Evolutionary conservation across 768 basidiomycete genomes (phyloP), one percentile per base, ranked within the genome.

Genomic region (Tricholoma matsutake): DNA sequence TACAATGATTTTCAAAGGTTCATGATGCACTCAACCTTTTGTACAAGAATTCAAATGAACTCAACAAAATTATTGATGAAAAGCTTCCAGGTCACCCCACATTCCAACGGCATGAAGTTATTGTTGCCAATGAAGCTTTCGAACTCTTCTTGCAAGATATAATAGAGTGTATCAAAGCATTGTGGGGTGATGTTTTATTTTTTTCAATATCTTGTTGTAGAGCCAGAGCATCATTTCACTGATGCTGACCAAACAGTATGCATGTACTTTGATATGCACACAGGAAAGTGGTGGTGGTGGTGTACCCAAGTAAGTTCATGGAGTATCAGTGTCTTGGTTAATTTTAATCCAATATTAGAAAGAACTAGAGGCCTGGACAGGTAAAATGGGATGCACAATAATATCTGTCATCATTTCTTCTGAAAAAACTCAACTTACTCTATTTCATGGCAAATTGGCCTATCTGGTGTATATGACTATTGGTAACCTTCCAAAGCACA

Each of bases 271-370:
- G 75, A 78, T 31, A 68, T 78, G 68, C 64, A 79, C 25, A 78
- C 75, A 0, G 76, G 75, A 0, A 71, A 69, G 55, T 81, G 80
- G 80, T 80, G 79, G 79, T 81, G 79, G 79, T 25, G n/a, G n/a
- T n/a, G n/a, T n/a, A 72, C 72, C 1, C 79, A 81, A 69, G 79
- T 78, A 63, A 10, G 73, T 51, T 22, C 37, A 25, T 25, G 20
- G 32, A 29, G 35, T 53, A 28, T 49, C 45, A 14, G 10, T 28
- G 32, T 47, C 16, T 49, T 28, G 32, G 43, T 49, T 6, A 22
- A 41, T 37, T 37, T 16, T 18, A 34, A 31, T 59, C 41, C 18
- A 31, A 45, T 20, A 22, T 53, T 28, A 69, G 68, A 63, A 53
- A 57, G 37, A 18, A 6, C 18, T 70, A 6, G 66, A 69, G 34